Conservation (phyloP, 2,329 filamentous ascomycete genomes). For the Samsoniella hepiali region DNA sequence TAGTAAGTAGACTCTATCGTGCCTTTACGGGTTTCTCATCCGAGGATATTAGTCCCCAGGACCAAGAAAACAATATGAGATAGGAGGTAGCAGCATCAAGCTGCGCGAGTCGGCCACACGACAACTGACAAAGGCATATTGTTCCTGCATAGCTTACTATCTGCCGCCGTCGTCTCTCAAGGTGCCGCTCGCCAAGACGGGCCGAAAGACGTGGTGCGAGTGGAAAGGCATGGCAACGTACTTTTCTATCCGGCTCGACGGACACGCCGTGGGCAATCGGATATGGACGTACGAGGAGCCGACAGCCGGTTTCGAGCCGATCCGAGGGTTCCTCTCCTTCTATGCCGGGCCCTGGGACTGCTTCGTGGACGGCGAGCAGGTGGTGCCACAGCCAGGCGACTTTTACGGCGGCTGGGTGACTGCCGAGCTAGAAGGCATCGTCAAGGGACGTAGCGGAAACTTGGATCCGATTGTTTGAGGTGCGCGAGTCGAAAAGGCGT, state of each 20-base stretch:
- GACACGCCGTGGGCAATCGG: constrained; percentile 44
- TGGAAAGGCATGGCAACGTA: constrained; percentile 62
- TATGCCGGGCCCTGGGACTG: constrained; percentile 62
- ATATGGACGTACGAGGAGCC: constrained; percentile 60
- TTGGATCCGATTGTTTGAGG: constrained; percentile 34
- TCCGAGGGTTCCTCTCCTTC: constrained; percentile 56
- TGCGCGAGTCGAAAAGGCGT: no score
- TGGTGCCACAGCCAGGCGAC: constrained; percentile 57
- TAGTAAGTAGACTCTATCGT: constrained; percentile 36
- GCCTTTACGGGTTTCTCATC: not conserved
- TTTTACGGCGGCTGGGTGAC: constrained; percentile 66
- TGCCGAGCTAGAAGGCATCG: constrained; percentile 53
- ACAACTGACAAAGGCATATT: not conserved
- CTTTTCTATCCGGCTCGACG: constrained; percentile 40
- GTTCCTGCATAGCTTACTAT: constrained; percentile 51
- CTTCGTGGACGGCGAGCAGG: constrained; percentile 58
- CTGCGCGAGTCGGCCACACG: not conserved
- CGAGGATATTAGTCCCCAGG: no score
- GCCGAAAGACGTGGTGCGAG: constrained; percentile 50
- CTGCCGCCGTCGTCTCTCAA: constrained; percentile 50
- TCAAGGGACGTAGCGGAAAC: constrained; percentile 42
- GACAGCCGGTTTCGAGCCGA: constrained; percentile 46
- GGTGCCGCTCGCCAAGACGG: constrained; percentile 44
- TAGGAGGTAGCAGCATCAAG: not conserved
- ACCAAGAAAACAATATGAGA: not conserved